Conservation (phyloP, 768 basidiomycete species). For the Calocybe cyanea region DNA sequence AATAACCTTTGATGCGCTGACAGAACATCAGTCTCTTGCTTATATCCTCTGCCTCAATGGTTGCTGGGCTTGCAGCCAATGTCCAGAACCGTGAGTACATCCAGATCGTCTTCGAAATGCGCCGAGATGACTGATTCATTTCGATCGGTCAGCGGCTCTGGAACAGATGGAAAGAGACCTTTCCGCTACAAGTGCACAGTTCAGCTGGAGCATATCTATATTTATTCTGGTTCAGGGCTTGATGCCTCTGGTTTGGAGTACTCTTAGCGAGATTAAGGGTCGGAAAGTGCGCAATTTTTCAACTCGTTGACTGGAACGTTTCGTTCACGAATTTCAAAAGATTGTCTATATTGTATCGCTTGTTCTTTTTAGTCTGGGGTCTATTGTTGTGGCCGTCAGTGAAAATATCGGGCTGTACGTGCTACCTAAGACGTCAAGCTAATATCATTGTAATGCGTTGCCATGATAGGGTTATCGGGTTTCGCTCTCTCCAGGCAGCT, state of each 20-base stretch:
- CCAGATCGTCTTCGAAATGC: background rate
- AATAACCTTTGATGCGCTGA: too few species aligned
- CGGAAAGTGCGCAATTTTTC: conserved; percentile 48
- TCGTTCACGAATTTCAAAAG: too few species aligned
- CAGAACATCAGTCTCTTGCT: conserved; percentile 45
- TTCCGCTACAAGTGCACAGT: conserved; percentile 54
- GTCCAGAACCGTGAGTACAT: conserved; percentile 59
- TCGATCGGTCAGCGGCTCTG: conserved; percentile 49
- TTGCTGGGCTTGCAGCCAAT: conserved; percentile 53
- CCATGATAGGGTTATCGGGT: conserved; percentile 54
- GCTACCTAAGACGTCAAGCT: background rate
- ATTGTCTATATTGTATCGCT: conserved; percentile 52
- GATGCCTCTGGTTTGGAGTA: conserved; percentile 65
- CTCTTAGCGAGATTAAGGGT: conserved; percentile 71
- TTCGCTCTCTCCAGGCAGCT: conserved; percentile 64
- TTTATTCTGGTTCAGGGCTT: conserved; percentile 73
- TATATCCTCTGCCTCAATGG: conserved; percentile 50
- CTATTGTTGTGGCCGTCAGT: conserved; percentile 53
- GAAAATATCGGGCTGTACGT: conserved; percentile 46
- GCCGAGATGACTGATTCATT: background rate
- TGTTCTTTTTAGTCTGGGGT: conserved; percentile 49
- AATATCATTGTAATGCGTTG: background rate
- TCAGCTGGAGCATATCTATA: conserved; percentile 66
- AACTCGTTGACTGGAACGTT: too few species aligned
- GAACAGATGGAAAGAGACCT: conserved; percentile 55